Evolutionary conservation across 768 basidiomycete species (phyloP).

Genomic region (Lyophyllum atratum): DNA sequence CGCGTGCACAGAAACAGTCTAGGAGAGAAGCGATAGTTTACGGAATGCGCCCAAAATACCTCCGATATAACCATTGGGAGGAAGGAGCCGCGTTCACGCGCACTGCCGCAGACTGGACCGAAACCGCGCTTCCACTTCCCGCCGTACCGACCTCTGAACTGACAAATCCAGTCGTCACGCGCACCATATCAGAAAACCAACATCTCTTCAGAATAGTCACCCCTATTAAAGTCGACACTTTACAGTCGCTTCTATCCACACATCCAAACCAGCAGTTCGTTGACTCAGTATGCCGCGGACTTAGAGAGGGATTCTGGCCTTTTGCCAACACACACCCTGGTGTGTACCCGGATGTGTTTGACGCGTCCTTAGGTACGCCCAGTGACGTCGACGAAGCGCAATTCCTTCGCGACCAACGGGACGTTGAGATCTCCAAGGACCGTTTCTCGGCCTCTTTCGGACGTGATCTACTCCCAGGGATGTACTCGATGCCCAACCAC

Average conservation of each 20-base stretch:
- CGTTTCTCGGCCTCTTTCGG: conserved; percentile 35
- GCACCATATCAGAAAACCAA: conserved; percentile 25
- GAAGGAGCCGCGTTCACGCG: background rate
- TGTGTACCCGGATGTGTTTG: conserved; percentile 19
- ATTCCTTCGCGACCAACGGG: conserved; percentile 28
- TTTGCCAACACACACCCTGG: conserved; percentile 25
- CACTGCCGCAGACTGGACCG: conserved; percentile 19
- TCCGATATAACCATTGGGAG: background rate
- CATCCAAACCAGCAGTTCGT: conserved; percentile 47
- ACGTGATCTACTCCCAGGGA: conserved; percentile 39
- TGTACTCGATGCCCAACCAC: conserved; percentile 41
- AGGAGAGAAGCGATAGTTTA: background rate
- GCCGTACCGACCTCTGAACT: conserved; percentile 13
- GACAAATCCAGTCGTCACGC: conserved; percentile 10
- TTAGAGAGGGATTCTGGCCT: conserved; percentile 47
- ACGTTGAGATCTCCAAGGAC: conserved; percentile 23
- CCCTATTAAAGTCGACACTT: conserved; percentile 19
- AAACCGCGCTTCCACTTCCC: conserved; percentile 13
- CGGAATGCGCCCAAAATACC: background rate
- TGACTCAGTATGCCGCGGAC: conserved; percentile 24
- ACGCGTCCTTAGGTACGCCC: conserved; percentile 16
- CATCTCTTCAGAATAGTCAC: conserved; percentile 36
- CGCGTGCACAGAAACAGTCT: background rate
- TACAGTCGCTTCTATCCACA: conserved; percentile 18
- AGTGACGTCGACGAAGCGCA: conserved; percentile 2